A percentile compares a stretch with the other conserved stretches of the same genome.
phyloP scores from a whole-genome alignment of 164 flowering plant species.

The Macadamia tetraphylla region DNA sequence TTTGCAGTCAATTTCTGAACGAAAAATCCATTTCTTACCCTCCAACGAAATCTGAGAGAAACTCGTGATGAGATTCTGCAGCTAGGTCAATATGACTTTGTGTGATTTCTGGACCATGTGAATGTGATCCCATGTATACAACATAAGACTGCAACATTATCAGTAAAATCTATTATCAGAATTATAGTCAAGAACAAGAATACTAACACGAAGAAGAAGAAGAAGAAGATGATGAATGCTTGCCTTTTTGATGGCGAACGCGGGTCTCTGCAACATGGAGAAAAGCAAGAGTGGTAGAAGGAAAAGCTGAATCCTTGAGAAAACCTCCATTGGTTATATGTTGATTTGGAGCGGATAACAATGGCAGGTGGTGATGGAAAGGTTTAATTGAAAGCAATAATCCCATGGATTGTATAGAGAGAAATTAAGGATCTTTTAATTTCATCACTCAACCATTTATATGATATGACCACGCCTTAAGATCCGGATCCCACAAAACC shows the following conservation, averaged over 20 bases:
- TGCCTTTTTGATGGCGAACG: slow-evolving; percentile 26
- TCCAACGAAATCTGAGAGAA: slow-evolving; percentile 38
- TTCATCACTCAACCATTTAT: no score
- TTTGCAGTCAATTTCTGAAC: neutral
- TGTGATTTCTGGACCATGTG: slow-evolving; percentile 23
- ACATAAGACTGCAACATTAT: slow-evolving; percentile 35
- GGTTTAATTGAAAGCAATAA: no score
- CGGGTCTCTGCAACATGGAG: slow-evolving; percentile 7
- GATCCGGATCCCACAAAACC: no score
- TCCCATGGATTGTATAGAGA: no score
- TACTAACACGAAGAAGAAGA: no score
- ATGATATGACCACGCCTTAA: no score
- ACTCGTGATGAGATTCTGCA: slow-evolving; percentile 38
- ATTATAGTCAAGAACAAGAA: neutral
- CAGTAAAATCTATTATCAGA: neutral
- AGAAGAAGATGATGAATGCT: slow-evolving; percentile 10
- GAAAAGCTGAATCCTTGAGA: neutral
- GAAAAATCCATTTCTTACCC: slow-evolving; percentile 23
- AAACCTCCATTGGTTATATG: neutral
- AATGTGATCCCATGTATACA: slow-evolving; percentile 57
- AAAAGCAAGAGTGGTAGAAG: neutral
- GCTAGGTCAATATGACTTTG: slow-evolving; percentile 28
- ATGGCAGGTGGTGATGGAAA: no score
- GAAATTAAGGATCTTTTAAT: no score
- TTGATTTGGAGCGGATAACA: neutral